These are phyloP conservation scores for Zygosaccharomyces bisporus DNA, from an alignment of 805 yeast genomes.

Conservation along the genomic window DNA sequence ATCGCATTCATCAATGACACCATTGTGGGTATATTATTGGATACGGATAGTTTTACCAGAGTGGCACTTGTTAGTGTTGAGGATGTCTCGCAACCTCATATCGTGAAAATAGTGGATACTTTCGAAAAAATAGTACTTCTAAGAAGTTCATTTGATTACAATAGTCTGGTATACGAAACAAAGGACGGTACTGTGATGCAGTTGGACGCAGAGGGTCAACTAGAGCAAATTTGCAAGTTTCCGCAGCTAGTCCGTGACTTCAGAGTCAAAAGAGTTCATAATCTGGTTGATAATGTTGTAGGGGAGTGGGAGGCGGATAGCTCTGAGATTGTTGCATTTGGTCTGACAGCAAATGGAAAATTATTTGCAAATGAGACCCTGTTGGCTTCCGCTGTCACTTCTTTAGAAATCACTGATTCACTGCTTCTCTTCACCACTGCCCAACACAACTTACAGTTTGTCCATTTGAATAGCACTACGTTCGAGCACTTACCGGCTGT, in stretches of 20 bases:
- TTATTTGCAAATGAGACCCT: conserved; percentile 59
- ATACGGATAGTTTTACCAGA: conserved; percentile 48
- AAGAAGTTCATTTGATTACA: conserved; percentile 52
- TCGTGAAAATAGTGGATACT: conserved; percentile 43
- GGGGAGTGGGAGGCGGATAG: conserved; percentile 32
- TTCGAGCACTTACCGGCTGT: conserved; percentile 41
- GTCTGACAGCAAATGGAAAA: conserved; percentile 72
- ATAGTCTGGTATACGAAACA: conserved; percentile 52
- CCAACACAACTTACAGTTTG: conserved; percentile 74
- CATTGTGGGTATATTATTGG: conserved; percentile 56
- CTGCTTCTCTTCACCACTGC: conserved; percentile 83
- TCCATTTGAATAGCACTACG: conserved; percentile 54
- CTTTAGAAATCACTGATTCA: conserved; percentile 66
- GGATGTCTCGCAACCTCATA: conserved; percentile 41
- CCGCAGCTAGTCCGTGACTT: conserved; percentile 68
- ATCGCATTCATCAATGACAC: conserved; percentile 52
- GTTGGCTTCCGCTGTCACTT: conserved; percentile 73
- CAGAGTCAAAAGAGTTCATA: conserved; percentile 42
- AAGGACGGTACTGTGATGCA: conserved; percentile 57
- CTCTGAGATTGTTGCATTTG: conserved; percentile 50
- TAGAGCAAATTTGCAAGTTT: conserved; percentile 45
- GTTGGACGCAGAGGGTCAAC: conserved; percentile 35
- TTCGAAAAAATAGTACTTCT: conserved; percentile 52
- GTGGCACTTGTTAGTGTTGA: conserved; percentile 48
- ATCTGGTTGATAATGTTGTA: conserved; percentile 20